Percentiles rank a stretch among this genome's conserved stretches.
Conservation (phyloP, 2,329 filamentous ascomycete species). For the Cladosporium colombiae region DNA sequence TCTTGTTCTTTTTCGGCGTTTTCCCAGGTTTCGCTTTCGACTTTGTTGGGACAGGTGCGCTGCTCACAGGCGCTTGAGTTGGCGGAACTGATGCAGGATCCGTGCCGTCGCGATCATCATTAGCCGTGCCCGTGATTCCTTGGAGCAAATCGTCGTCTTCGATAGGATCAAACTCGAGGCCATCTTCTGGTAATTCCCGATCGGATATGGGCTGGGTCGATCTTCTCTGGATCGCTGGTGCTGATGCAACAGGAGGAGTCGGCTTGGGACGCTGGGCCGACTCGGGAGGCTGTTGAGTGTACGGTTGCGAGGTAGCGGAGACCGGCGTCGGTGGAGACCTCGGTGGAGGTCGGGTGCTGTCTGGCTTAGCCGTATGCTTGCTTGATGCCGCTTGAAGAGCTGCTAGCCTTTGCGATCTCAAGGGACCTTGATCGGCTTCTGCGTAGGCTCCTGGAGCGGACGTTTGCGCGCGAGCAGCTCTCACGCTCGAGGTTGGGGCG, state of each 20-base stretch:
- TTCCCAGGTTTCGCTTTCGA: not conserved
- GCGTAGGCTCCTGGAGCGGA: not conserved
- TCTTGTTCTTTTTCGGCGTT: not conserved
- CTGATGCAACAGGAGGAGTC: not conserved
- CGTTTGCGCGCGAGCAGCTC: not conserved
- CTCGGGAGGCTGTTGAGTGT: slow-evolving; percentile 16
- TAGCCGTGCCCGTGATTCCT: slow-evolving; percentile 1
- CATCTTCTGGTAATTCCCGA: not conserved
- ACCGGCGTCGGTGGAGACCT: slow-evolving; percentile 17
- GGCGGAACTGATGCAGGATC: not conserved
- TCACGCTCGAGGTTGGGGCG: not conserved
- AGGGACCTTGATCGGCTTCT: not conserved
- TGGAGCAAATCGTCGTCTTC: slow-evolving; percentile 18
- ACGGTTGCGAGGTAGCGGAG: not conserved
- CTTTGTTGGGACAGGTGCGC: not conserved
- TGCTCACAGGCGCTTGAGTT: not conserved
- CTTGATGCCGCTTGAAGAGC: not conserved
- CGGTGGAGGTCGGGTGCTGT: not conserved
- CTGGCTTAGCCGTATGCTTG: not conserved
- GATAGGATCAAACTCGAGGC: slow-evolving; percentile 12
- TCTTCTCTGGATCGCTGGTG: not conserved
- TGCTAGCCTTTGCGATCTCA: not conserved
- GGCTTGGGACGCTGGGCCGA: slow-evolving; percentile 19
- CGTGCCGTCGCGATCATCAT: not conserved
- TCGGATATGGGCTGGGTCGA: not conserved